A percentile compares a stretch with the other conserved stretches of the same genome.
phyloP scores from a whole-genome alignment of 768 basidiomycete genomes.

The Suillus hirtellus region DNA sequence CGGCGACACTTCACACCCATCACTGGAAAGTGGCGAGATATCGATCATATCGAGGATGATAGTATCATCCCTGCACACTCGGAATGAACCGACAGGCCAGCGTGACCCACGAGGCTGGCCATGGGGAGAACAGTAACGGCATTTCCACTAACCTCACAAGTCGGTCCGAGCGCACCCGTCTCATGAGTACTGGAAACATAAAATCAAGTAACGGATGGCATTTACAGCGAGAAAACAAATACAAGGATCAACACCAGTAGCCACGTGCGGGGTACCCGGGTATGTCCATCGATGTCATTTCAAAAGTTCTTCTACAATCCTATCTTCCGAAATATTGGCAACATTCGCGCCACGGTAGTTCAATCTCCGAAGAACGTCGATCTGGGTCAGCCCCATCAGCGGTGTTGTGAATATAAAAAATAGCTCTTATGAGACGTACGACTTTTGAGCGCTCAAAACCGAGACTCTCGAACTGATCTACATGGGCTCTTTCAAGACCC shows the following conservation, averaged over 20 bases:
- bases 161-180: constrained; percentile 15
- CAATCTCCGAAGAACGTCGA: constrained; percentile 82
- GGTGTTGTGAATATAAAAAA: constrained; percentile 5
- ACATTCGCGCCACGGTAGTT: constrained; percentile 88
- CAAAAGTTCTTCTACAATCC: constrained; percentile 83
- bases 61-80: constrained; percentile 1
- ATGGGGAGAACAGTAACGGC: background rate
- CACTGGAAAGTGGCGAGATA: background rate
- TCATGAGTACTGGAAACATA: constrained; percentile 14
- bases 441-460: constrained; percentile 86
- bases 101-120: constrained; percentile 1
- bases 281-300: constrained; percentile 43
- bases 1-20: background rate
- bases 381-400: constrained; percentile 43
- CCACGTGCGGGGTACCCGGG: constrained; percentile 22
- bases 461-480: constrained; percentile 78
- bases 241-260: constrained; percentile 23
- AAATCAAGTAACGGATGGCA: constrained; percentile 17
- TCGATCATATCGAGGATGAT: constrained; percentile 4
- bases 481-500: constrained; percentile 80
- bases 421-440: constrained; percentile 49
- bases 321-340: constrained; percentile 77
- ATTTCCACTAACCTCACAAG: constrained; percentile 5
- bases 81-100: constrained; percentile 5
- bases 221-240: constrained; percentile 19